Conservation (phyloP, 345 rosid genomes). For the Eucalyptus melliodora region DNA sequence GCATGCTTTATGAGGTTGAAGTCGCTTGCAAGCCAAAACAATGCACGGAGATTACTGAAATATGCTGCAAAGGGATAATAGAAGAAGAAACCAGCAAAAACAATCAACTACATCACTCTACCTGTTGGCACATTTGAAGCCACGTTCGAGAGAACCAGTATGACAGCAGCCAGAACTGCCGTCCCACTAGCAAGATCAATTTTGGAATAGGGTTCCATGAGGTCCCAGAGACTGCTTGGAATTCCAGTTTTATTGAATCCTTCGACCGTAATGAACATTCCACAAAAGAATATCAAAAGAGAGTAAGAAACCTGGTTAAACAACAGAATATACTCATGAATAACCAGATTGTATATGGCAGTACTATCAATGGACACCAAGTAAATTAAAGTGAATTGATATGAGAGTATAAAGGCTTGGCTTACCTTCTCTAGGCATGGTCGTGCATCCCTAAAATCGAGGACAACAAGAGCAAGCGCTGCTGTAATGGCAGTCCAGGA, state of each 20-base stretch:
- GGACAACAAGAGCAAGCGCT: slow-evolving; percentile 68
- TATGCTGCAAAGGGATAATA: not conserved
- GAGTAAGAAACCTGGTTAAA: slow-evolving; percentile 64
- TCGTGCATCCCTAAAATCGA: slow-evolving; percentile 77
- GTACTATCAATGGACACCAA: not conserved
- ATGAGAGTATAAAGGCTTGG: not conserved
- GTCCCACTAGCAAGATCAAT: slow-evolving; percentile 33
- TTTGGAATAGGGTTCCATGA: slow-evolving; percentile 63
- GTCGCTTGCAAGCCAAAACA: not conserved
- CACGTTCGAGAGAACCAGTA: slow-evolving; percentile 15
- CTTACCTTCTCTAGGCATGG: slow-evolving; percentile 77
- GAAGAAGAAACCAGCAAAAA: not conserved
- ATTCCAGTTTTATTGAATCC: slow-evolving; percentile 88
- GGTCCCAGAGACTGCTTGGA: slow-evolving; percentile 63
- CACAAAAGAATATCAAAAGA: slow-evolving; percentile 72
- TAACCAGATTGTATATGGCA: not conserved
- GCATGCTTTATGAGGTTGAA: not conserved
- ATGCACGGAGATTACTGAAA: not conserved
- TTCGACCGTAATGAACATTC: slow-evolving; percentile 76
- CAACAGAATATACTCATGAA: not conserved
- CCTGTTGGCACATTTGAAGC: slow-evolving; percentile 23
- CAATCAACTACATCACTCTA: not conserved
- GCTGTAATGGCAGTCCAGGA: slow-evolving; percentile 88
- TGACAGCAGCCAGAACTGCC: slow-evolving; percentile 5
- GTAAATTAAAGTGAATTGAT: not conserved